Evolutionary conservation across 2,329 filamentous ascomycete species (phyloP).

Genomic region (Parascedosporium putredinis): DNA sequence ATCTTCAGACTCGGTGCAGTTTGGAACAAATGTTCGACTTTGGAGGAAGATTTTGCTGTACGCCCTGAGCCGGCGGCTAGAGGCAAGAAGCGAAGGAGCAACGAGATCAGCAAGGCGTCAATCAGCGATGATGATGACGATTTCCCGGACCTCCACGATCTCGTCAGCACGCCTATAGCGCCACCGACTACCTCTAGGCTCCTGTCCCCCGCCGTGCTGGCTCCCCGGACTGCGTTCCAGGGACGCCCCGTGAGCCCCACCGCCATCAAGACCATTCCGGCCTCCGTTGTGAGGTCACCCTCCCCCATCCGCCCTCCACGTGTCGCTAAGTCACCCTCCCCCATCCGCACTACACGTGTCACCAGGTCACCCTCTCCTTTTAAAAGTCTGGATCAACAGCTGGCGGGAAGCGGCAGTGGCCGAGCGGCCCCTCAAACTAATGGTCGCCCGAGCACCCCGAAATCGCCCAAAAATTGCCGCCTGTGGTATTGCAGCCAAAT

Average conservation of each 20-base stretch:
- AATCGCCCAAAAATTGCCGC: slow-evolving; percentile 3
- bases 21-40: slow-evolving; percentile 5
- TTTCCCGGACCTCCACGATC: slow-evolving; percentile 44
- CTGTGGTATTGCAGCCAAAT: slow-evolving; percentile 3
- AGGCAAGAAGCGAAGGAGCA: slow-evolving; percentile 41
- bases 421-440: neutral
- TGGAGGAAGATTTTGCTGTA: slow-evolving; percentile 6
- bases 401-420: neutral
- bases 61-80: neutral
- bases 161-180: slow-evolving; percentile 27
- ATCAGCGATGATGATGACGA: slow-evolving; percentile 16
- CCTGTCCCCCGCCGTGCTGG: neutral
- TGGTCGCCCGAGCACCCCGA: neutral
- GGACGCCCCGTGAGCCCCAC: neutral
- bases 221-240: neutral
- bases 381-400: neutral
- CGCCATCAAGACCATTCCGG: neutral
- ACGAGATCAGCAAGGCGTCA: slow-evolving; percentile 26
- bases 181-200: slow-evolving; percentile 14
- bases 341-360: neutral
- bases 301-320: neutral
- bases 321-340: neutral
- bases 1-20: slow-evolving; percentile 4
- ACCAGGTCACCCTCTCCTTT: slow-evolving; percentile 1
- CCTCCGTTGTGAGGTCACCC: neutral